phyloP scores from a whole-genome alignment of 2,329 filamentous ascomycete species.

The Fusarium hainanense region DNA sequence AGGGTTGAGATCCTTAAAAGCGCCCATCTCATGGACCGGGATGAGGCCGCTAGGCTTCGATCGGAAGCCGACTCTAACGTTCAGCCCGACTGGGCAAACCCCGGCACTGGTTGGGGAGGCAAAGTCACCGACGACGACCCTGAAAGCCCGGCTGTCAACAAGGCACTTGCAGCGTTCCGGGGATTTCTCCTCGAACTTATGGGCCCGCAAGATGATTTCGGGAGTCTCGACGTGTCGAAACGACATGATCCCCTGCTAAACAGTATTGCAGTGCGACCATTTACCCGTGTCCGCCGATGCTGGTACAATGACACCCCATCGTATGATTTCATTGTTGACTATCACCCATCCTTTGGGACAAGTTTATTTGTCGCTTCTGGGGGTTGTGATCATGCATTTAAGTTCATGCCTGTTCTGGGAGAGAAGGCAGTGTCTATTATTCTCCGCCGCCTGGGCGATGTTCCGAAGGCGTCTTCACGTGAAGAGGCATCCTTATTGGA shows the following conservation, averaged over 20 bases:
- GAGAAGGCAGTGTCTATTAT: background rate
- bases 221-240: background rate
- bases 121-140: background rate
- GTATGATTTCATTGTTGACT: background rate
- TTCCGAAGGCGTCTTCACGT: background rate
- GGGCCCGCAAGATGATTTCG: background rate
- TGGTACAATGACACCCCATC: constrained; percentile 3
- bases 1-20: constrained; percentile 1
- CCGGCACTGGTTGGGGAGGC: background rate
- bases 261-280: background rate
- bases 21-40: background rate
- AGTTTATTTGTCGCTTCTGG: background rate
- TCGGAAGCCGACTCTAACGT: background rate
- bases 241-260: background rate
- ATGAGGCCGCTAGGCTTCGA: background rate
- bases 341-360: background rate
- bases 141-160: background rate
- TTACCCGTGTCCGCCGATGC: background rate
- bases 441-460: background rate
- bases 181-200: background rate
- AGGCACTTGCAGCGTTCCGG: background rate
- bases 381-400: background rate
- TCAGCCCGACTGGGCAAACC: background rate
- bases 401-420: constrained; percentile 1
- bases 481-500: background rate